Conservation (phyloP, 352 stramenopile species). For the Phytophthora ramorum region DNA sequence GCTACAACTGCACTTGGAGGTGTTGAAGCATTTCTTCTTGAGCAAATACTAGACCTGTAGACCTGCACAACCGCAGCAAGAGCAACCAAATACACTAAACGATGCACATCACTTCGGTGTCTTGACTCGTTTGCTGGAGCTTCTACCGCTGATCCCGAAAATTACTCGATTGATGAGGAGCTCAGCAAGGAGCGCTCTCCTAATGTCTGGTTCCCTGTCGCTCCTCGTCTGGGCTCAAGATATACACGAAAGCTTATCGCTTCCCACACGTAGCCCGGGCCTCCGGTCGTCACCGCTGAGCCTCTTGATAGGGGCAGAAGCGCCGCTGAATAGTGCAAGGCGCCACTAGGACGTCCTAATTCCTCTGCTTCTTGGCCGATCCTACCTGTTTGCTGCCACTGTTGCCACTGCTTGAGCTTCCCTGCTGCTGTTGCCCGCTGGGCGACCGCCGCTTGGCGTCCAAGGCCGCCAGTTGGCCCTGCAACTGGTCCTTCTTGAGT, state of each 20-base stretch:
- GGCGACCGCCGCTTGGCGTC: conserved; percentile 78
- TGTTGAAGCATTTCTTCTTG: conserved; percentile 86
- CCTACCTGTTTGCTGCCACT: conserved; percentile 53
- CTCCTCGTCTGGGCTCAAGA: conserved; percentile 12
- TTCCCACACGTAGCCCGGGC: conserved; percentile 19
- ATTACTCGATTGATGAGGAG: conserved; percentile 23
- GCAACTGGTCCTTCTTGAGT: conserved; percentile 90
- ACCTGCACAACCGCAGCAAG: conserved; percentile 16
- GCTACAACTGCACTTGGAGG: conserved; percentile 65
- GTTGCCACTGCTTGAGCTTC: conserved; percentile 36
- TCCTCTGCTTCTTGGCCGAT: conserved; percentile 72
- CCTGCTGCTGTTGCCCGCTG: conserved; percentile 42
- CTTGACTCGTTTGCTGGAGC: conserved; percentile 29
- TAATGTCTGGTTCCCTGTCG: conserved; percentile 9
- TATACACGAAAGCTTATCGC: conserved; percentile 33
- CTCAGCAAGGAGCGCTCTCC: conserved; percentile 9
- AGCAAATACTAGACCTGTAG: conserved; percentile 67
- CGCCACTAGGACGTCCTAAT: conserved; percentile 36
- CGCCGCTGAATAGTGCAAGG: conserved; percentile 16
- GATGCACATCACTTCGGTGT: conserved; percentile 25
- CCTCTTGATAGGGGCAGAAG: conserved; percentile 17
- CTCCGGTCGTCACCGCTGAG: conserved; percentile 7
- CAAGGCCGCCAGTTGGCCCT: conserved; percentile 82
- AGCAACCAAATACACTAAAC: conserved; percentile 32
- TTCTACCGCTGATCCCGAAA: conserved; percentile 23